Base-by-base conservation (phyloP, 129 eudicot genomes). In the Pulicaria dysenterica region DNA sequence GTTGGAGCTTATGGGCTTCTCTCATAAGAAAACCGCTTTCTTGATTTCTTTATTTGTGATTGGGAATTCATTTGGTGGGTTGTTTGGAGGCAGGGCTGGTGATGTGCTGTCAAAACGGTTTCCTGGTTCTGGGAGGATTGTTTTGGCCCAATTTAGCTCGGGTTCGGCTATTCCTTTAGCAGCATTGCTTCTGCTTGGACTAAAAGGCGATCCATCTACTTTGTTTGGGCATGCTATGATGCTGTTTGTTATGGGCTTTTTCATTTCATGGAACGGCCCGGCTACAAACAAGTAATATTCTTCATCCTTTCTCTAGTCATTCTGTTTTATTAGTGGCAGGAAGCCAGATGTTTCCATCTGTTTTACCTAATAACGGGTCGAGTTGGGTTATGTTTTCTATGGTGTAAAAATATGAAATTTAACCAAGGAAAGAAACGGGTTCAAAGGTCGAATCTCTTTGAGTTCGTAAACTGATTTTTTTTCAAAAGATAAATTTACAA, bases 221-320 rank as follows among this genome's bases (percentile, higher is more conserved):
- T 49, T 74, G 69, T 51, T 83, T 76, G 14, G 75, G 38, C 93
- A 94, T 60, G 89, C 92, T 40, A 2, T 81, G 3, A 79, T 81
- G 78, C 53, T 94, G 83, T 72, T 86, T 43, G 44, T 88, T 37
- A 88, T 87, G 14, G 97, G 97, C 8, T 90, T 94, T 40, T 85
- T 67, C 89, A 94, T 94, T 49, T 87, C 98, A 60, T 94, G 98
- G 98, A 90, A 90, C 51, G 98, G 58, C 53, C 81, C 98, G 5
- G 98, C 98, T 10, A 90, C 98, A 55, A 90, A 94, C 96, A 94
- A 94, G 98, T 94, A 90, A 84, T 8, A 13, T 69, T 66, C 69
- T 67, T 19, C 5, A 73, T 55, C 38, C 24, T 4, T 38, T 50
- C 19, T 36, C 58, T 58, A 16, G 24, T 16, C 55, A 8, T 60